Evolutionary conservation across 2,329 filamentous ascomycete genomes (phyloP), one percentile per base, ranked within the genome.

Genomic region (Colletotrichum lentis): DNA sequence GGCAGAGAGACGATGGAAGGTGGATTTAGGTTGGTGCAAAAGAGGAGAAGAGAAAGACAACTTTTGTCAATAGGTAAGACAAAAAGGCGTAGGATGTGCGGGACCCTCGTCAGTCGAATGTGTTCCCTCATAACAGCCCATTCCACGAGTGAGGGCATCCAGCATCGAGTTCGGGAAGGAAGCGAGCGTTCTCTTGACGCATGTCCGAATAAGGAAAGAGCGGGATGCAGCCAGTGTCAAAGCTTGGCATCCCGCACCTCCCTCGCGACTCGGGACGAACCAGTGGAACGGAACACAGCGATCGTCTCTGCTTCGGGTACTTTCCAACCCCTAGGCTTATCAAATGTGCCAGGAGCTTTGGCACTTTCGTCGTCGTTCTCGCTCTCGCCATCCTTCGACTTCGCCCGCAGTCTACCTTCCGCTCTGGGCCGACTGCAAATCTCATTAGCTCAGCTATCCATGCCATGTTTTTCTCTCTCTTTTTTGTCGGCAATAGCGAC

Each of bases 211-310:
- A 3, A 20, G 62, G 55, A 46, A 55, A 43, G 61, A 20, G 49
- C 37, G 44, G 20, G 24, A 50, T 46, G 41, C 22, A 37, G 22
- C 24, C 57, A 52, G 65, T 61, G 55, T 60, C 31, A 43, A 55
- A 43, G 54, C 62, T 64, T 39, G 43, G 59, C 47, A 22, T 49
- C 53, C 64, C 64, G 54, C 63, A 50, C 65, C 65, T 52, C 43
- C 55, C 35, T 68, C n/a, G 22, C n/a, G 35, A 65, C 12, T 68
- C 22, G 37, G 62, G 65, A 68, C 27, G 65, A 68, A 68, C 65
- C 43, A 60, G 41, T 53, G 49, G 61, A 39, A 16, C 16, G 14
- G 11, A 27, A 35, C 18, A 8, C n/a, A 22, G n/a, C 14, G 14
- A 47, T 27, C 53, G 24, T 39, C 46, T 37, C 16, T n/a, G 7